phyloP scores from a whole-genome alignment of 1,139 yeast species.

The Yarrowia galli region DNA sequence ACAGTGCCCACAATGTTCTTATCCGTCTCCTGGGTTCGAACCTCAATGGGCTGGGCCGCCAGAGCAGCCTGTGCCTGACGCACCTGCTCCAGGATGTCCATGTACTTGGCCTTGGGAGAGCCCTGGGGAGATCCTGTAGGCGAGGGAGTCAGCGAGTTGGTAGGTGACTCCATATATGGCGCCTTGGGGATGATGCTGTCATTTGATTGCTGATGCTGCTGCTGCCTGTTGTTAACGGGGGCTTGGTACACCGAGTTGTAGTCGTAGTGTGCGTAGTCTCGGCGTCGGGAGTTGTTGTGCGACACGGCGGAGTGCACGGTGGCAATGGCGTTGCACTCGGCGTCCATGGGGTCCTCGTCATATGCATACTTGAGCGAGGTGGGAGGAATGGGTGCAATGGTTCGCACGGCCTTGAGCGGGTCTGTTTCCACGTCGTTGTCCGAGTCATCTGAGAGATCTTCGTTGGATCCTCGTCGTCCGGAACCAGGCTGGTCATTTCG shows the following conservation, averaged over 20 bases:
- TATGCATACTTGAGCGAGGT: conserved; percentile 81
- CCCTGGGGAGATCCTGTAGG: conserved; percentile 28
- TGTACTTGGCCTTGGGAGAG: conserved; percentile 31
- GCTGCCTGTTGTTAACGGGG: background rate
- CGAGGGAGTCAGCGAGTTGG: conserved; percentile 28
- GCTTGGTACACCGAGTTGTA: conserved; percentile 75
- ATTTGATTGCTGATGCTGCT: background rate
- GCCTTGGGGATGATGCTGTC: conserved; percentile 41
- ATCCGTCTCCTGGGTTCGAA: conserved; percentile 32
- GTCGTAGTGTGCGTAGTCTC: conserved; percentile 81
- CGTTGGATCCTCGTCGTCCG: conserved; percentile 2
- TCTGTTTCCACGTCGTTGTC: conserved; percentile 35
- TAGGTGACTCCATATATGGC: conserved; percentile 35
- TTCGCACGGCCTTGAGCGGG: conserved; percentile 46
- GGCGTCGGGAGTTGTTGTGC: conserved; percentile 74
- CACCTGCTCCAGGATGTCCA: conserved; percentile 38
- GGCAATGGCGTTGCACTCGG: conserved; percentile 44
- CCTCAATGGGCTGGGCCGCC: conserved; percentile 30
- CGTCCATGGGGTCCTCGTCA: conserved; percentile 67
- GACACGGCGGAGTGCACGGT: conserved; percentile 61
- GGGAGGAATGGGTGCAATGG: conserved; percentile 80
- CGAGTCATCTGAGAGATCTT: conserved; percentile 12
- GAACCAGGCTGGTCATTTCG: conserved; percentile 27
- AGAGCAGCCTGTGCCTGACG: conserved; percentile 36
- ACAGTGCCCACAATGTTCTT: conserved; percentile 30